Conservation (phyloP, 139 green algal species). For the Limnomonas spitsbergensis region DNA sequence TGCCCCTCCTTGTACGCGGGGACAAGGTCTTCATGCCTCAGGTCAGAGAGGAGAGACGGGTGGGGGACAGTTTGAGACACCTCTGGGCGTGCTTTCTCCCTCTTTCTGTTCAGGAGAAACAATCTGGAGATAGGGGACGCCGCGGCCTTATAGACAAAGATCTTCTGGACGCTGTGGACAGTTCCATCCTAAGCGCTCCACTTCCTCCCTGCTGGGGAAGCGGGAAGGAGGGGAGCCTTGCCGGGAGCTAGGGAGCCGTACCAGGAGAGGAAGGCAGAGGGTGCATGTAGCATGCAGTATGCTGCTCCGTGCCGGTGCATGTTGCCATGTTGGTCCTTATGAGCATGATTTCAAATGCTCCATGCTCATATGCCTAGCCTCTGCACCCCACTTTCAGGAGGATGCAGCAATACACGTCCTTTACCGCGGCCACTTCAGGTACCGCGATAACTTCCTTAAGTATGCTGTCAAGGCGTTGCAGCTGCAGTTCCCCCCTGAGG, state of each 20-base stretch:
- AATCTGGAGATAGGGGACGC: not conserved
- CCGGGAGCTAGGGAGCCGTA: too few species aligned
- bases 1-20: not conserved
- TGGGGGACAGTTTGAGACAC: too few species aligned
- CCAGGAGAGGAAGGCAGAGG: too few species aligned
- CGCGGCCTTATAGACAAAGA: not conserved
- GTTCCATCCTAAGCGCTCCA: too few species aligned
- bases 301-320: not conserved
- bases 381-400: not conserved
- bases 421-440: not conserved
- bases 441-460: not conserved
- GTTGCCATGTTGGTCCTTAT: not conserved
- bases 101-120: not conserved
- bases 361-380: not conserved
- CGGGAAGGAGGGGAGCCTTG: too few species aligned
- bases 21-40: conserved; percentile 17
- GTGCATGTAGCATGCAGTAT: not conserved
- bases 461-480: not conserved
- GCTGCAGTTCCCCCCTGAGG: not conserved
- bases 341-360: not conserved
- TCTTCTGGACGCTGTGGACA: not conserved
- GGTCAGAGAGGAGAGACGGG: too few species aligned
- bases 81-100: too few species aligned
- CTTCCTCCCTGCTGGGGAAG: too few species aligned
- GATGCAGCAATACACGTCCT: not conserved